Percentiles rank a stretch among this genome's conserved stretches.
Conservation (phyloP, 495 filamentous ascomycete species). For the Penicillium macrosclerotiorum region DNA sequence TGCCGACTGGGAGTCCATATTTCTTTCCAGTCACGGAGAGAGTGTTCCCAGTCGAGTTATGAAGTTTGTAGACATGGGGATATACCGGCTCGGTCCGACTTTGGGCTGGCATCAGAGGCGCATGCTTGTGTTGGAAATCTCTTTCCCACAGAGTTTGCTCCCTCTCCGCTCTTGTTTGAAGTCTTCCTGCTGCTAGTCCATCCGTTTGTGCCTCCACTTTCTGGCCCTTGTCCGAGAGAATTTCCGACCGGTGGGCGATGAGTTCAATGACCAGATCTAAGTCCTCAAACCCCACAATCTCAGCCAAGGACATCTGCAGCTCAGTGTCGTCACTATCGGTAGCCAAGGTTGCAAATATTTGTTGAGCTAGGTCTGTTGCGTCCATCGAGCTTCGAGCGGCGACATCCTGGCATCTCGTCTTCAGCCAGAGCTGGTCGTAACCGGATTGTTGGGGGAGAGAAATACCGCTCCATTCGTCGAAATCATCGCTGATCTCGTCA, state of each 20-base stretch:
- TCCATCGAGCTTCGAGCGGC: constrained; percentile 59
- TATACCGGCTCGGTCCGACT: constrained; percentile 66
- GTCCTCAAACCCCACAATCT: constrained; percentile 89
- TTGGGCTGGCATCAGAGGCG: constrained; percentile 59
- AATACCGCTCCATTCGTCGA: constrained; percentile 30
- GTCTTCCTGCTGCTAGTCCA: constrained; percentile 50
- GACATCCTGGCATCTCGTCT: constrained; percentile 58
- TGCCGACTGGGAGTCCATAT: constrained; percentile 72
- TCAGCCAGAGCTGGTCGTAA: constrained; percentile 61
- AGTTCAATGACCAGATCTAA: constrained; percentile 85
- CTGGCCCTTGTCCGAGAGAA: constrained; percentile 43
- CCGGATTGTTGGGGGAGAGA: constrained; percentile 13
- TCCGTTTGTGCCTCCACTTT: constrained; percentile 42
- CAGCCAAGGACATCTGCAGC: constrained; percentile 83
- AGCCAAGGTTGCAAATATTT: constrained; percentile 66
- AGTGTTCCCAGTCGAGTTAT: constrained; percentile 80
- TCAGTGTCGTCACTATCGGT: constrained; percentile 73
- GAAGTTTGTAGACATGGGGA: constrained; percentile 86
- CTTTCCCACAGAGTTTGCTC: constrained; percentile 69
- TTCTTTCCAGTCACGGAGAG: constrained; percentile 71
- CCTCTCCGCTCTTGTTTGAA: constrained; percentile 74
- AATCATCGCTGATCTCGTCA: constrained; percentile 53
- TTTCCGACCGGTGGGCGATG: constrained; percentile 66
- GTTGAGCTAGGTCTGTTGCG: constrained; percentile 59
- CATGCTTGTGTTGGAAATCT: constrained; percentile 80